Base-by-base conservation (phyloP, 805 yeast species). In the Sugiyamaella boreocaroliniensis region DNA sequence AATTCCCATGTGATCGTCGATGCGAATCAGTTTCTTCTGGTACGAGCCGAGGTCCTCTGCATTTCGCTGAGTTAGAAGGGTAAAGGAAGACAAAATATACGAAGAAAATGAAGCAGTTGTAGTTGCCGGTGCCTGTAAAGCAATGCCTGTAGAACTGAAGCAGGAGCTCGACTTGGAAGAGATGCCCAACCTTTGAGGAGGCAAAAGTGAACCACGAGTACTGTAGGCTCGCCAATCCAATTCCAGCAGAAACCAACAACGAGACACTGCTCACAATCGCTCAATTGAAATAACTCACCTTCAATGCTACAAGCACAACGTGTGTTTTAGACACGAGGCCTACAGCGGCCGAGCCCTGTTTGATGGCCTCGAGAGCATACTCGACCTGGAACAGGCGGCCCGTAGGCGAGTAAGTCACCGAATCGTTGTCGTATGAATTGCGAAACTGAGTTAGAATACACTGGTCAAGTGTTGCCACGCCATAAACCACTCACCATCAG, bases 1-100 rank as follows among this genome's bases (percentile, higher is more conserved):
- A 58, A 93, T 78, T 34, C 98, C 99, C 78, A 93, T 72, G 68
- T 93, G 98, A 56, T 84, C 85, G 68, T 93, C 99, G 53, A 95
- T 83, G 67, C 86, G 84, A 68, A 92, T 85, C 63, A 93, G 78
- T 68, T 93, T 93, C 77, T 87, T 88, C 68, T 93, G 99, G 70
- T 90, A 93, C 42, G 97, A 89, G 22, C 99, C 97, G 58, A 93
- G 76, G 68, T 93, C 98, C 70, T 93, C 99, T 5, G 97, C 96
- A 68, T 89, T 92, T 69, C 99, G 81, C 74, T 69, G 52, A 29
- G 40, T 42, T 18, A 42, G 45, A 14, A n/a, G 22, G 40, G 14
- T 20, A 19, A 10, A 16, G 29, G 26, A 58, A 40, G 16, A 3
- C 5, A 5, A 22, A 75, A 26, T 76, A 3, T 9, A 11, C 12